phyloP scores from a whole-genome alignment of 2,329 filamentous ascomycete genomes.

The Fusarium sp. region DNA sequence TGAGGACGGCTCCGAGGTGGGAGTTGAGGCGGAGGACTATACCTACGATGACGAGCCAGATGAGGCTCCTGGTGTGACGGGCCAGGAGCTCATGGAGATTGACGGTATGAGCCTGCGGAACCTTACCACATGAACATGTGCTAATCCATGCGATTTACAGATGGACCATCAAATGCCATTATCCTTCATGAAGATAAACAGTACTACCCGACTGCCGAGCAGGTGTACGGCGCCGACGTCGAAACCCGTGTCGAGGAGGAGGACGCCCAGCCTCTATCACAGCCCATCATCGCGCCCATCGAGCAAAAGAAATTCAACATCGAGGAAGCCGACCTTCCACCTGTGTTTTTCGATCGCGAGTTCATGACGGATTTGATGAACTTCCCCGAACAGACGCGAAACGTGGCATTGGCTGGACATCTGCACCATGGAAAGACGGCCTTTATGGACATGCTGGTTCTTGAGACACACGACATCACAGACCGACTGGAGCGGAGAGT shows the following conservation, averaged over 20 bases:
- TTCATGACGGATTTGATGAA: slow-evolving; percentile 98
- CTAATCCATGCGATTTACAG: slow-evolving; percentile 53
- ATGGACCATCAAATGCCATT: slow-evolving; percentile 95
- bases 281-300: slow-evolving; percentile 94
- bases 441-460: slow-evolving; percentile 97
- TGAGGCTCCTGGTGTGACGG: slow-evolving; percentile 72
- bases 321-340: slow-evolving; percentile 90
- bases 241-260: slow-evolving; percentile 97
- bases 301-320: slow-evolving; percentile 97
- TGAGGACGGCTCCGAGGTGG: slow-evolving; percentile 85
- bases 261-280: slow-evolving; percentile 90
- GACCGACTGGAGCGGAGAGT: slow-evolving; percentile 83
- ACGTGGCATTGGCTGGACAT: slow-evolving; percentile 91
- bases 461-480: slow-evolving; percentile 91
- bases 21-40: slow-evolving; percentile 80
- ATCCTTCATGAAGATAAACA: slow-evolving; percentile 99
- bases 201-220: slow-evolving; percentile 97
- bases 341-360: slow-evolving; percentile 86
- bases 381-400: slow-evolving; percentile 93
- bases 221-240: slow-evolving; percentile 94
- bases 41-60: slow-evolving; percentile 83
- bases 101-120: slow-evolving; percentile 70
- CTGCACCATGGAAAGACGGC: slow-evolving; percentile 98
- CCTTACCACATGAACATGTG: slow-evolving; percentile 4
- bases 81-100: slow-evolving; percentile 93